phyloP scores from a whole-genome alignment of 2,329 filamentous ascomycete species.

The Colletotrichum sp. region DNA sequence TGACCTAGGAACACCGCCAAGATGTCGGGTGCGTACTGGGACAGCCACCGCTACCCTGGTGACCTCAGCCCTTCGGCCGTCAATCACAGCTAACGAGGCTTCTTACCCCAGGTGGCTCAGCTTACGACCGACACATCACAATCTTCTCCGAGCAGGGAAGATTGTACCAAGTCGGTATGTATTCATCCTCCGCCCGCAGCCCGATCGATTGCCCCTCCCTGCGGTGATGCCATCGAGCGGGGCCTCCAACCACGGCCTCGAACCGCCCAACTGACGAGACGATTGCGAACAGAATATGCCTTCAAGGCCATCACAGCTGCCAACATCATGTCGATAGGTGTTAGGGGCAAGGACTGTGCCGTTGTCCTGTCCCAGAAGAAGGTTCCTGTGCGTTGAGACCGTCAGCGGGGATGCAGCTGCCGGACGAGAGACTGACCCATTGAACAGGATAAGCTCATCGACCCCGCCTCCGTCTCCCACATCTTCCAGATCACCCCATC shows the following conservation, averaged over 20 bases:
- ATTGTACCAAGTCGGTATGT: constrained; percentile 98
- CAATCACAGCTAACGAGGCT: constrained; percentile 31
- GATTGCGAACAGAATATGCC: constrained; percentile 83
- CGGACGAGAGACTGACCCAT: constrained; percentile 35
- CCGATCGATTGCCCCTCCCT: constrained; percentile 14
- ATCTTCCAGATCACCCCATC: constrained; percentile 97
- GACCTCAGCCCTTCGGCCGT: constrained; percentile 13
- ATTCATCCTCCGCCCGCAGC: not conserved
- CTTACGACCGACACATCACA: constrained; percentile 98
- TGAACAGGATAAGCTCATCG: constrained; percentile 94
- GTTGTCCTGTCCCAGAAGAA: constrained; percentile 99
- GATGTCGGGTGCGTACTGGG: constrained; percentile 55
- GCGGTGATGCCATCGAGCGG: constrained; percentile 18
- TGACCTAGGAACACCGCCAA: constrained; percentile 33
- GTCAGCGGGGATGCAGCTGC: constrained; percentile 9
- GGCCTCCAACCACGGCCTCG: not conserved
- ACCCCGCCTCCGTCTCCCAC: constrained; percentile 94
- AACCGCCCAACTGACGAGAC: constrained; percentile 26
- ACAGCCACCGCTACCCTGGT: not conserved
- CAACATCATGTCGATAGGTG: constrained; percentile 97
- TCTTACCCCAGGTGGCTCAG: constrained; percentile 70
- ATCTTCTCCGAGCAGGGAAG: constrained; percentile 99
- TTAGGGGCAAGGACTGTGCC: constrained; percentile 95
- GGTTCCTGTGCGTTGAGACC: constrained; percentile 77
- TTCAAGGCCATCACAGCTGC: constrained; percentile 99